A percentile compares a stretch with the other conserved stretches of the same genome.
Evolutionary conservation across 768 basidiomycete genomes (phyloP).

Genomic region (Leccinellum luteum): DNA sequence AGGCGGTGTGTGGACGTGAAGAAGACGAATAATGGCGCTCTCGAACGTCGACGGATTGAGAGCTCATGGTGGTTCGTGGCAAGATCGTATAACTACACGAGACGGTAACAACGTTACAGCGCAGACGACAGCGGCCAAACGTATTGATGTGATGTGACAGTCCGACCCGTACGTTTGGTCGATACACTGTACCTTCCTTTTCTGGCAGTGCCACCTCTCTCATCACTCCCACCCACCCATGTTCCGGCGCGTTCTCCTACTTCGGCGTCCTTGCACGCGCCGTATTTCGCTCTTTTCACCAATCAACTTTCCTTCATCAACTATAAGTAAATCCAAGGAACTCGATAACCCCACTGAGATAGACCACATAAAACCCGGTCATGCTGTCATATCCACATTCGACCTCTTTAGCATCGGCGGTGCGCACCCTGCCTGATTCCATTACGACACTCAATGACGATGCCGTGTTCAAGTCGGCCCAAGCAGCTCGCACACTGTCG

Average conservation of each 20-base stretch:
- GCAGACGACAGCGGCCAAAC: too few relatives aligned
- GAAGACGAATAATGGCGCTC: constrained; percentile 28
- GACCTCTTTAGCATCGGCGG: constrained; percentile 92
- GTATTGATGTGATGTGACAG: too few relatives aligned
- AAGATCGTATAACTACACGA: too few relatives aligned
- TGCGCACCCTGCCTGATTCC: constrained; percentile 31
- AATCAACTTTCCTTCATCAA: constrained; percentile 5
- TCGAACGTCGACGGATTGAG: constrained; percentile 18
- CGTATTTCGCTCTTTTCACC: constrained; percentile 12
- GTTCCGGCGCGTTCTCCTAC: neutral
- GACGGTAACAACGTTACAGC: too few relatives aligned
- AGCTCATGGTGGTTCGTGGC: constrained; percentile 10
- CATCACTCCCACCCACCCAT: neutral
- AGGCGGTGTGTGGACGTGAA: constrained; percentile 31
- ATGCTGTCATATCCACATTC: constrained; percentile 92
- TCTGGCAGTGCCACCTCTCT: neutral
- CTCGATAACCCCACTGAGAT: constrained; percentile 5
- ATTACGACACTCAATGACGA: neutral
- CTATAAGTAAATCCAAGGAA: constrained; percentile 1
- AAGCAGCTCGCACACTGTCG: constrained; percentile 65
- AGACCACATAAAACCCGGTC: constrained; percentile 47
- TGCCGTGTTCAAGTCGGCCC: constrained; percentile 52
- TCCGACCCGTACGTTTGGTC: neutral
- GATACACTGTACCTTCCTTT: constrained; percentile 7
- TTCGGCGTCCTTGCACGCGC: neutral